A percentile compares a stretch with the other conserved stretches of the same genome.
Conservation (phyloP, 495 filamentous ascomycete species). For the Penicillium simplicissimum region DNA sequence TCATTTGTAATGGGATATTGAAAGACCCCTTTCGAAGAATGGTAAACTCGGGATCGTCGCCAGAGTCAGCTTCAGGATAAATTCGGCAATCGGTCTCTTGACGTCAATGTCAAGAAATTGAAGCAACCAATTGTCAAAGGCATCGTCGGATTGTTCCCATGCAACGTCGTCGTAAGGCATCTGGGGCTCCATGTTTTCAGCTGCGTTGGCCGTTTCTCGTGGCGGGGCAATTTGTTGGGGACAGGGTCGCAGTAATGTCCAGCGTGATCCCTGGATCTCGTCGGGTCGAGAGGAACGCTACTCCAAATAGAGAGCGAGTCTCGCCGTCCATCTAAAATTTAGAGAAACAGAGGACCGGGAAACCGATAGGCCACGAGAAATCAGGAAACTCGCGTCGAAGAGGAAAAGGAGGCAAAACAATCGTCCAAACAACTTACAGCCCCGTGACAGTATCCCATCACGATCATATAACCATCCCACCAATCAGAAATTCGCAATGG, state of each 20-base stretch:
- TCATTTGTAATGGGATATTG: constrained; percentile 20
- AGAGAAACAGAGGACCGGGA: neutral
- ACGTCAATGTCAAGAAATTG: constrained; percentile 15
- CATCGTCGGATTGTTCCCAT: constrained; percentile 20
- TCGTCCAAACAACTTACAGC: neutral
- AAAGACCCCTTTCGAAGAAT: constrained; percentile 17
- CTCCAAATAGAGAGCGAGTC: neutral
- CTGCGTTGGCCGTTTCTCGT: neutral
- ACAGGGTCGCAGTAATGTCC: neutral
- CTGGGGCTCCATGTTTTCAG: constrained; percentile 3
- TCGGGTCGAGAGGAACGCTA: neutral
- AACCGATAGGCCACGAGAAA: neutral
- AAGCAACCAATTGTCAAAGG: constrained; percentile 17
- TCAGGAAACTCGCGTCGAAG: neutral
- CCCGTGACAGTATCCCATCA: neutral
- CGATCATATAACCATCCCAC: no score
- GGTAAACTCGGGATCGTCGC: constrained; percentile 9
- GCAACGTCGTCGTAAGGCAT: constrained; percentile 22
- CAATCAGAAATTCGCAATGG: no score
- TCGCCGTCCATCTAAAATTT: neutral
- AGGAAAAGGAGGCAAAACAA: neutral
- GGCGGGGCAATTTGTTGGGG: neutral
- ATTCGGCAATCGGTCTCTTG: constrained; percentile 12
- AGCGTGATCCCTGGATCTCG: neutral
- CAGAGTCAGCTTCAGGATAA: constrained; percentile 11